These are phyloP conservation scores for Solidago caesia DNA, from an alignment of 129 eudicot genomes.

Conservation along the genomic window DNA sequence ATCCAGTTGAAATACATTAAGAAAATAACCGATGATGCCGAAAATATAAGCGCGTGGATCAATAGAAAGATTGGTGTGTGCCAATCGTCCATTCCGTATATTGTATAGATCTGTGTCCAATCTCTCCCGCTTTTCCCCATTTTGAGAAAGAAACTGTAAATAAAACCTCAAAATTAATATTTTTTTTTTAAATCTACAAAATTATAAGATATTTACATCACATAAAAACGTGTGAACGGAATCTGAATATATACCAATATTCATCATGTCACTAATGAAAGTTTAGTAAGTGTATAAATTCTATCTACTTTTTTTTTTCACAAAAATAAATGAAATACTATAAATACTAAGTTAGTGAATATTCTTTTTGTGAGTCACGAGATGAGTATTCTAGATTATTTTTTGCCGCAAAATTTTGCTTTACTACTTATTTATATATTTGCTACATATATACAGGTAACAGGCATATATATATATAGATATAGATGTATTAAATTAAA, in stretches of 20 bases:
- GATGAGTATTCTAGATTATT: too few relatives aligned
- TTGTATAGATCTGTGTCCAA: conserved; percentile 92
- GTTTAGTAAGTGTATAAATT: conserved; percentile 24
- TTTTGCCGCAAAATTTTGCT: too few relatives aligned
- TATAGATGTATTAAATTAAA: too few relatives aligned
- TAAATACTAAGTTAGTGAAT: too few relatives aligned
- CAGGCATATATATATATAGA: too few relatives aligned
- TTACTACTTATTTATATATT: too few relatives aligned
- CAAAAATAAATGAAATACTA: too few relatives aligned
- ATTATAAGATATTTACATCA: too few relatives aligned
- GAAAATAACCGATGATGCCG: conserved; percentile 53
- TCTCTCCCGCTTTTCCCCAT: conserved; percentile 86
- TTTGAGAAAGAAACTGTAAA: not conserved
- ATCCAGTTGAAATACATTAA: conserved; percentile 60
- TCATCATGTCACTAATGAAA: conserved; percentile 23
- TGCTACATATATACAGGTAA: too few relatives aligned
- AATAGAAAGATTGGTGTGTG: conserved; percentile 70
- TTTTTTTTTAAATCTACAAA: too few relatives aligned
- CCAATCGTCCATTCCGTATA: too few relatives aligned
- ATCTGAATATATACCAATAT: conserved; percentile 19
- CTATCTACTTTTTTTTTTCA: not conserved
- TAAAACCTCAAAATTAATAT: conserved; percentile 2
- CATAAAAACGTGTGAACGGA: not conserved
- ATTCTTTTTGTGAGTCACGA: too few relatives aligned
- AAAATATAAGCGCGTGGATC: conserved; percentile 54